phyloP scores from a whole-genome alignment of 257 asterid species.

The Schizonepeta tenuifolia region DNA sequence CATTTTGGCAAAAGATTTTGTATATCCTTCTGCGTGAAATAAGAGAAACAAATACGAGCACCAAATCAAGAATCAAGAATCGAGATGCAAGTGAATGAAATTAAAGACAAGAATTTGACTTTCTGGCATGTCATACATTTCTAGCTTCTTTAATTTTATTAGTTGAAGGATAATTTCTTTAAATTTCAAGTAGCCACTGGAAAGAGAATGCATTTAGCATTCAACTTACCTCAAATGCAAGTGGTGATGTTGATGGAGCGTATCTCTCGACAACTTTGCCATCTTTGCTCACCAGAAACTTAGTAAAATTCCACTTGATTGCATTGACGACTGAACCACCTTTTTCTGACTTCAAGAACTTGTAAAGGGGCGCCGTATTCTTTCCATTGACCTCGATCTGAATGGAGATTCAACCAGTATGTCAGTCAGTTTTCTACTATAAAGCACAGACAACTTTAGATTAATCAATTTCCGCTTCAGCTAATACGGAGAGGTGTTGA shows the following conservation, averaged over 20 bases:
- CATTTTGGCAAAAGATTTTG: constrained; percentile 51
- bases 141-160: background rate
- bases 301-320: constrained; percentile 89
- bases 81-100: constrained; percentile 2
- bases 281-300: constrained; percentile 73
- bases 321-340: constrained; percentile 65
- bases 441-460: background rate
- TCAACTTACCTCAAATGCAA: constrained; percentile 65
- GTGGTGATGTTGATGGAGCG: constrained; percentile 73
- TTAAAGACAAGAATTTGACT: background rate
- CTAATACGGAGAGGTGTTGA: background rate
- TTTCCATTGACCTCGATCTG: constrained; percentile 85
- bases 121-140: background rate
- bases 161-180: background rate
- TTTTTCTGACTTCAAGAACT: constrained; percentile 75
- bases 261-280: constrained; percentile 81
- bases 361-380: constrained; percentile 70
- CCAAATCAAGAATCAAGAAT: constrained; percentile 14
- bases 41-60: background rate
- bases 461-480: background rate
- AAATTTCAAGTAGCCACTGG: background rate
- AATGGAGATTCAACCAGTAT: constrained; percentile 8
- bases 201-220: background rate
- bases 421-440: background rate
- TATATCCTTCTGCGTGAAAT: constrained; percentile 62